Evolutionary conservation across 495 filamentous ascomycete species (phyloP), one percentile per base, ranked within the genome.

Genomic region (Aspergillus indologenus): DNA sequence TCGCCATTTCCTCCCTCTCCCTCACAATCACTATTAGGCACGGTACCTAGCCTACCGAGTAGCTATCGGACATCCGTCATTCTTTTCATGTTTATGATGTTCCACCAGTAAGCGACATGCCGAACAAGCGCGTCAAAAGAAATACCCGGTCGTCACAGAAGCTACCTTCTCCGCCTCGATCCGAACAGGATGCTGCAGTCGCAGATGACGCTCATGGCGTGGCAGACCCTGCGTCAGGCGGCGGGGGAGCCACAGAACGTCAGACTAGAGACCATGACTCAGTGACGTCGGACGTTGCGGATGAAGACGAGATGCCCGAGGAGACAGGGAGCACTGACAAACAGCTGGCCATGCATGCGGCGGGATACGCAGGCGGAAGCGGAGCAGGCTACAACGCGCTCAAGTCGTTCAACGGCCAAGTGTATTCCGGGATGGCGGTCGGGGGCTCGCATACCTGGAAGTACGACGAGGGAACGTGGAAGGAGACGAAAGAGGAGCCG

Each of bases 361-460:
- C 45, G 11, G 18, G 22, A 31, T 26, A 60, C 29, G 42, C 24
- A 15, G 20, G 49, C 7, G 31, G 9, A 6, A 57, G 59, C 19
- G 44, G 44, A 9, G 52, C 58, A 2, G 65, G 67, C 6, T 74
- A 74, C 57, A 71, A 69, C 48, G 58, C 65, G 1, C 59, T 74
- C 5, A 70, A 74, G 51, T 57, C 66, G 8, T 62, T 68, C 55
- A 61, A 67, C 5, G 69, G 67, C 0, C 67, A 70, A 29, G 57
- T 68, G n/a, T 70, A 70, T 57, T 66, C 69, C 15, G 71, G 69
- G 0, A 74, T 74, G 65, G 64, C 71, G 6, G 60, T 74, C 23
- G 71, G 69, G 19, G 64, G 67, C 19, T 70, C 71, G 8, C 69
- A 71, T 22, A 70, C 65, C 22, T 74, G 71, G 69, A 71, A 65